Evolutionary conservation across 768 basidiomycete genomes (phyloP), one percentile per base, ranked within the genome.

Genomic region (Leccinum uliginosum): DNA sequence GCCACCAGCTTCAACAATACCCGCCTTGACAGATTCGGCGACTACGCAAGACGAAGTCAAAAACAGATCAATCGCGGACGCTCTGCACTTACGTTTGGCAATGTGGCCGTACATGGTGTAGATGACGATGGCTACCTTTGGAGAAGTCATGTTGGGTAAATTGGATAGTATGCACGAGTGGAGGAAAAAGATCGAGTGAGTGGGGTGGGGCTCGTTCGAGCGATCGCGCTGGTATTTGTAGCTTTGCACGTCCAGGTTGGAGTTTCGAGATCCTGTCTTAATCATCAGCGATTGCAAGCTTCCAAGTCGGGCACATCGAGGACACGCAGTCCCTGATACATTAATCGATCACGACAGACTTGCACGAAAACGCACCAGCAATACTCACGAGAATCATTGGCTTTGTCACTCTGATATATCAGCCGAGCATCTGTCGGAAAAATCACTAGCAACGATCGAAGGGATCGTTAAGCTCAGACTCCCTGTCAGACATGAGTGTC

Each of bases 71-170:
- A 51, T 9, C 1, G 21, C n/a, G 4, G 23, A 51, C 11, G 35
- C 1, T 27, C 5, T n/a, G 26, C 9, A 77, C 85, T 35, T 66
- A 90, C 89, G 45, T 65, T 80, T 80, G 61, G 76, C 78, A 71
- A 91, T 80, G 69, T 91, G 90, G 62, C 87, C 85, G 69, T 86
- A 89, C 74, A 88, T 68, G 40, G 82, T 68, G 76, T 91, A 91
- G 73, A 89, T 83, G 63, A 90, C 64, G 68, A 90, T 87, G 54
- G 87, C 87, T 59, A 89, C 71, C 56, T 71, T 80, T 17, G 65
- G 65, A 27, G 86, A 81, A 61, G 80, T 65, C 78, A 80, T 80
- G 51, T 51, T 34, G 23, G 27, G 7, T 6, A 51, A 26, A 34
- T 30, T 29, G 24, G 10, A 27, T 12, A 21, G 23, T 23, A 43